Evolutionary conservation across 2,329 filamentous ascomycete genomes (phyloP).

Genomic region (Epicoccum nigrum): DNA sequence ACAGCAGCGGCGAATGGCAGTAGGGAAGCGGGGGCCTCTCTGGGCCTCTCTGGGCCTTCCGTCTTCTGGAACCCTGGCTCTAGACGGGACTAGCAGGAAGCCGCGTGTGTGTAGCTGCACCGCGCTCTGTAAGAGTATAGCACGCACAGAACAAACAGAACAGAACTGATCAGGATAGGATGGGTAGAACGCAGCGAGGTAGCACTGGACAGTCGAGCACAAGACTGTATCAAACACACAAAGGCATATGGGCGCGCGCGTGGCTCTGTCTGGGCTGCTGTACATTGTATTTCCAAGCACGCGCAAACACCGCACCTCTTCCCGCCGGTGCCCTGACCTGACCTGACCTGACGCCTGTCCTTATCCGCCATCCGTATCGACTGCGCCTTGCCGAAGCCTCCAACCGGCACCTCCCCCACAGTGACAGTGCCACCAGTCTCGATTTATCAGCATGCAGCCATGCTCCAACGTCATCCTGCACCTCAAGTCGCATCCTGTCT

Average conservation of each 20-base stretch:
- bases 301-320: constrained; percentile 4
- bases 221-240: too few species aligned
- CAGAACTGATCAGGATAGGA: neutral
- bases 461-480: constrained; percentile 24
- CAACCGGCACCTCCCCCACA: constrained; percentile 25
- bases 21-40: constrained; percentile 13
- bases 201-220: too few species aligned
- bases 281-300: neutral
- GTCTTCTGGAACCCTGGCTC: too few species aligned
- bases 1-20: constrained; percentile 34
- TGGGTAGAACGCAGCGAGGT: too few species aligned
- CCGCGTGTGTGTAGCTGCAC: constrained; percentile 7
- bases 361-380: constrained; percentile 11
- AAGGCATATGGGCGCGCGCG: too few species aligned
- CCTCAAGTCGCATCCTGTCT: constrained; percentile 1
- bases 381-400: constrained; percentile 19
- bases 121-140: neutral
- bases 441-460: constrained; percentile 40
- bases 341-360: constrained; percentile 1
- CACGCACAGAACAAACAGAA: neutral
- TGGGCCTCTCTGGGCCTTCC: too few species aligned
- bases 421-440: constrained; percentile 22
- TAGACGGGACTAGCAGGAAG: constrained; percentile 6
- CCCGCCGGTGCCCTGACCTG: constrained; percentile 2
- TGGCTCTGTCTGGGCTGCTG: too few species aligned